Base-by-base conservation (phyloP, 306 rosid species). In the Sphenostylis stenocarpa region DNA sequence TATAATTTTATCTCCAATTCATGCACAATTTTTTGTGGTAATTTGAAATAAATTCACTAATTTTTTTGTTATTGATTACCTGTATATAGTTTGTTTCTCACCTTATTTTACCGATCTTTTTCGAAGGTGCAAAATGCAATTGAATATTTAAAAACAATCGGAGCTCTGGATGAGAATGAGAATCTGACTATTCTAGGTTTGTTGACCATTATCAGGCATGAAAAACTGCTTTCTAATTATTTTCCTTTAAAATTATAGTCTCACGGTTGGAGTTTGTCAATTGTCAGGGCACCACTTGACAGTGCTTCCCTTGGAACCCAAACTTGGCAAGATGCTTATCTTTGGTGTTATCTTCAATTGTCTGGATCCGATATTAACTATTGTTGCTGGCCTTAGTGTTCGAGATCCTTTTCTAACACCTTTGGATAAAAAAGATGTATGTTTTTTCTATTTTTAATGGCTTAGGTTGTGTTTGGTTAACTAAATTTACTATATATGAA, bases 231-330 rank as follows among this genome's bases (percentile, higher is more conserved):
- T 5, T 15, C 67, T 60, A 67, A 62, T 44, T 70, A 51, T 79
- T 61, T 63, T 70, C 47, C 51, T 34, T 38, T 56, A 55, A 71
- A 53, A 64, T 33, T 67, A 14, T 29, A 33, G 20, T 69, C 78
- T 76, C 55, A 79, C 70, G 20, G 6, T 76, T 77, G 34, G n/a
- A n/a, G 67, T 73, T 53, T 63, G 63, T 82, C 70, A 24, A 67
- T 83, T 83, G 80, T 76, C 90, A 96, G 99, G 99, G 55, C 88
- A 81, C 79, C 78, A 92, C 77, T 79, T 96, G 77, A 84, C 87
- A 13, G 73, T 84, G 91, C 96, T 96, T 85, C 98, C 98, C 8
- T 84, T 92, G 97, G 99, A 92, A 83, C 99, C 99, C 81, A 96
- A 96, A 85, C 96, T 92, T 61, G 99, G 98, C 69, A 92, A 96